Percentiles rank a stretch among this genome's conserved stretches.
Conservation (phyloP, 202 grass and related monocot species). For the Musa balbisiana region DNA sequence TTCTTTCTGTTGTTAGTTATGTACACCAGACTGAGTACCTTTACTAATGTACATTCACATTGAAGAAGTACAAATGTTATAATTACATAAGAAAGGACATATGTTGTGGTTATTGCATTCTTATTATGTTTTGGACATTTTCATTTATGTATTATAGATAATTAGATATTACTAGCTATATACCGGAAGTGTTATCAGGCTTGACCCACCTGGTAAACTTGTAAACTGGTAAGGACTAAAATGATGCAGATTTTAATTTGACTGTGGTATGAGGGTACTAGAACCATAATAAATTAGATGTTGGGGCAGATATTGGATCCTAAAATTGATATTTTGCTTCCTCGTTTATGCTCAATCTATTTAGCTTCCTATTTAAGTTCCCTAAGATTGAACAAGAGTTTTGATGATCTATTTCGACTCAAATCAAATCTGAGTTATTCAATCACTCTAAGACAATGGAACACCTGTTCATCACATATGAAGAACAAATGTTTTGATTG, state of each 20-base stretch:
- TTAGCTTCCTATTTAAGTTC: background rate
- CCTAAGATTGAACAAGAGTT: background rate
- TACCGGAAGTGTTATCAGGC: no score
- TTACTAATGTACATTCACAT: background rate
- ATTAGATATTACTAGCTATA: no score
- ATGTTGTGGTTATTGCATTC: no score
- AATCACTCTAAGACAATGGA: background rate
- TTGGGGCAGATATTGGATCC: no score
- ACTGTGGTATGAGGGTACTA: no score
- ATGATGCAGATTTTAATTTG: no score
- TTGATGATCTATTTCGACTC: background rate
- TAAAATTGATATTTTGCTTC: background rate
- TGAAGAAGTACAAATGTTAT: background rate
- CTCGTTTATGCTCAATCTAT: background rate
- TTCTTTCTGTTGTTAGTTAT: slow-evolving; percentile 7
- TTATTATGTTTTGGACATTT: background rate
- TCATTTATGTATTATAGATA: no score
- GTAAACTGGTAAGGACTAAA: no score
- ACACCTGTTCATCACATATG: background rate
- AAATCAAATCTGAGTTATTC: background rate
- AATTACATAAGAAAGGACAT: background rate
- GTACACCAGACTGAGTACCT: background rate
- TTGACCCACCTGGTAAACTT: no score
- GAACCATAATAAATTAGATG: no score
- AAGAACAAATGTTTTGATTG: background rate